A percentile compares a stretch with the other conserved stretches of the same genome.
Evolutionary conservation across 169 alveolate species (phyloP).

Genomic region (Babesia ovis): DNA sequence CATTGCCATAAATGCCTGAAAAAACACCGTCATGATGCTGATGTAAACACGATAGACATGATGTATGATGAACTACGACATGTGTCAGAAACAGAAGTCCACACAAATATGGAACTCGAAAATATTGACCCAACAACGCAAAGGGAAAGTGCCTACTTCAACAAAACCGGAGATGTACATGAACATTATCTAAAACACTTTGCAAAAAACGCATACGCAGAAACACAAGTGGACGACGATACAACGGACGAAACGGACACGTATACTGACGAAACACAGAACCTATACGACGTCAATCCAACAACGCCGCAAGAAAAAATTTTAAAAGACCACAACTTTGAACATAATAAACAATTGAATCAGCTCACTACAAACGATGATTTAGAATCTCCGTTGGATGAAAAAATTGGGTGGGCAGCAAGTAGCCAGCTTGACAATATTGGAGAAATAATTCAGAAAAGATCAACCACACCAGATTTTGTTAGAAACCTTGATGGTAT

Average conservation of each 20-base stretch:
- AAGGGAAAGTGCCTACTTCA: slow-evolving; percentile 44
- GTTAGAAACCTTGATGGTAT: no score
- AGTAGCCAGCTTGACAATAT: no score
- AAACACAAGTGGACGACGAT: not conserved
- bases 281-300: no score
- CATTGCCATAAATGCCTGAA: not conserved
- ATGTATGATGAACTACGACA: not conserved
- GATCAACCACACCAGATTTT: no score
- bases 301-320: no score
- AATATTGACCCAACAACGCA: not conserved
- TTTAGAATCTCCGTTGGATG: no score
- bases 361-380: no score
- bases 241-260: slow-evolving; percentile 5
- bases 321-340: no score
- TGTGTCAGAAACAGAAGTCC: not conserved
- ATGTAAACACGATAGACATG: not conserved
- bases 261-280: not conserved
- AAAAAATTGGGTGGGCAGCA: no score
- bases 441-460: no score
- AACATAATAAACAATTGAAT: no score
- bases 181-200: slow-evolving; percentile 43
- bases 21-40: not conserved
- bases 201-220: not conserved
- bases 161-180: slow-evolving; percentile 18
- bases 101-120: not conserved